These are phyloP conservation scores for Thymus mandschuricus DNA, from an alignment of 257 asterid species.

Conservation along the genomic window DNA sequence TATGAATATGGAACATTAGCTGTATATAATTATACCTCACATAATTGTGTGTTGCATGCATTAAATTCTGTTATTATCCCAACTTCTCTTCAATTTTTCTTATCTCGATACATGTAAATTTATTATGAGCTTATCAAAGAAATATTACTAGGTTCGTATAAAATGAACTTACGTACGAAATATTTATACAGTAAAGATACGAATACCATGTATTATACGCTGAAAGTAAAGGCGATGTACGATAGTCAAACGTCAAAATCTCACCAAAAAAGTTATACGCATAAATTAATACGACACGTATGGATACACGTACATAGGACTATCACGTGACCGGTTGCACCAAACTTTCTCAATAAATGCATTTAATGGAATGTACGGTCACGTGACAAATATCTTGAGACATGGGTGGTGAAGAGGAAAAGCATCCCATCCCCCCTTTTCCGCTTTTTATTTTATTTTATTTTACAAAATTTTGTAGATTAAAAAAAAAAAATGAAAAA, in stretches of 20 bases:
- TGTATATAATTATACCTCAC: constrained; percentile 12
- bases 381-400: constrained; percentile 32
- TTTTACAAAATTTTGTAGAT: background rate
- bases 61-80: background rate
- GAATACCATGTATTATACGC: too few relatives aligned
- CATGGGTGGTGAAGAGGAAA: constrained; percentile 19
- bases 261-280: background rate
- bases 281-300: constrained; percentile 29
- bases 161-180: background rate
- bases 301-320: background rate
- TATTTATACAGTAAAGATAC: background rate
- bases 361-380: constrained; percentile 26
- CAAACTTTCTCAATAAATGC: background rate
- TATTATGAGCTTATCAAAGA: too few relatives aligned
- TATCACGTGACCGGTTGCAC: constrained; percentile 37
- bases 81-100: too few relatives aligned
- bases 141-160: too few relatives aligned
- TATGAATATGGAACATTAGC: constrained; percentile 9
- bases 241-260: background rate
- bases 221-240: too few relatives aligned
- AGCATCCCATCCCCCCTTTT: constrained; percentile 20
- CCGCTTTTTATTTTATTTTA: background rate
- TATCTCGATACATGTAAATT: too few relatives aligned
- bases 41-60: constrained; percentile 4
- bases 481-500: background rate